Conservation (phyloP, 2,329 filamentous ascomycete species). For the Sarocladiaceae sp. region DNA sequence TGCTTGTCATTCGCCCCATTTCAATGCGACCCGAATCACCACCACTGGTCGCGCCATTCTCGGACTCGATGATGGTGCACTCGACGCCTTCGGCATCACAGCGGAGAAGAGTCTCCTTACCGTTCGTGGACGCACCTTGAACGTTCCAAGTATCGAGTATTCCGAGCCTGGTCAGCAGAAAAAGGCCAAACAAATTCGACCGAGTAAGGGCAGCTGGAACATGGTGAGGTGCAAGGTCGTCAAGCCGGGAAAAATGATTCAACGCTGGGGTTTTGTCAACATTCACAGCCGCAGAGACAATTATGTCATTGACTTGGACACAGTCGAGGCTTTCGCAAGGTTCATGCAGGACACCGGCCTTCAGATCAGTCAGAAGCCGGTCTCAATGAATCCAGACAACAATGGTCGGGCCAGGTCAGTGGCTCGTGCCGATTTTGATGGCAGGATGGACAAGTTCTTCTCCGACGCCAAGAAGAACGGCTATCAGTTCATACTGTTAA, state of each 20-base stretch:
- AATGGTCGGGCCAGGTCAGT: conserved; percentile 5
- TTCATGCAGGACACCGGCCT: conserved; percentile 38
- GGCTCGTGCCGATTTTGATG: conserved; percentile 9
- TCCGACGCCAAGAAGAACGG: conserved; percentile 21
- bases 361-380: conserved; percentile 23
- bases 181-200: conserved; percentile 21
- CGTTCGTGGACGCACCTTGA: conserved; percentile 66
- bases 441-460: conserved; percentile 27
- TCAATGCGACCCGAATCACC: conserved; percentile 65
- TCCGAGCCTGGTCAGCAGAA: conserved; percentile 16
- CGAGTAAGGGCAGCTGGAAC: conserved; percentile 64
- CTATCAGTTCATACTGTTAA: conserved; percentile 52
- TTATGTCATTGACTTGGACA: conserved; percentile 12
- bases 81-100: conserved; percentile 57
- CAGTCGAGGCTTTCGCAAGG: conserved; percentile 28
- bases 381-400: neutral
- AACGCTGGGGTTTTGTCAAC: conserved; percentile 47
- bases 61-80: conserved; percentile 46
- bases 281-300: conserved; percentile 19
- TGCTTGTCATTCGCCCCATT: conserved; percentile 61
- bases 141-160: conserved; percentile 59
- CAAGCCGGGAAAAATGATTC: conserved; percentile 40
- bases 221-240: conserved; percentile 55
- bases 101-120: conserved; percentile 62
- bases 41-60: conserved; percentile 53